Evolutionary conservation across 306 rosid species (phyloP).

Genomic region (Cucumis melo): DNA sequence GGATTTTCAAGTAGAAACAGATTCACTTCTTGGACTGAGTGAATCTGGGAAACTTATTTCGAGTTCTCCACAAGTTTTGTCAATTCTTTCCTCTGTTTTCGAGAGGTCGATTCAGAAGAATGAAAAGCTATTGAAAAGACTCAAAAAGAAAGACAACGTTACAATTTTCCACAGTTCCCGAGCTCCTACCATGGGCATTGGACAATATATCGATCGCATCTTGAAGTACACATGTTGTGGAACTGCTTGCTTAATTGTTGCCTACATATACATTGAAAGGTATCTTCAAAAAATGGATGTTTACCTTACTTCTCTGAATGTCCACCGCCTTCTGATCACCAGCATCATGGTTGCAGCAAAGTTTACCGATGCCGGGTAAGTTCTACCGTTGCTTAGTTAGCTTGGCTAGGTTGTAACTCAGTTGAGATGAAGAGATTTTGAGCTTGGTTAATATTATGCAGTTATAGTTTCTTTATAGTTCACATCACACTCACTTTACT

Average conservation of each 20-base stretch:
- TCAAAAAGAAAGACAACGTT: conserved; percentile 13
- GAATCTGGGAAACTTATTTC: conserved; percentile 4
- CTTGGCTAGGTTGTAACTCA: too few relatives aligned
- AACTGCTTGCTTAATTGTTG: conserved; percentile 42
- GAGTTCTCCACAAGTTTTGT: conserved; percentile 20
- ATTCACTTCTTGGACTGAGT: conserved; percentile 15
- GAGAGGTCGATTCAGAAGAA: conserved; percentile 34
- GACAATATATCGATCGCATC: conserved; percentile 42
- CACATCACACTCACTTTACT: not conserved
- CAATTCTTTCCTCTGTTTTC: conserved; percentile 17
- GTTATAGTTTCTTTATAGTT: not conserved
- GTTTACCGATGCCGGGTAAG: conserved; percentile 39
- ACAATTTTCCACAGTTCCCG: conserved; percentile 42
- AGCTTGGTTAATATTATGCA: not conserved
- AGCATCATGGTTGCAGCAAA: conserved; percentile 47
- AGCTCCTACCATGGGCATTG: conserved; percentile 39
- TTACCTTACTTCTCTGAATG: conserved; percentile 39
- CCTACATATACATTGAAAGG: conserved; percentile 57
- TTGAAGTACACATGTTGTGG: conserved; percentile 44
- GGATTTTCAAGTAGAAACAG: conserved; percentile 8
- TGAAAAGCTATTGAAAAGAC: conserved; percentile 16
- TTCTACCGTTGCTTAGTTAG: not conserved
- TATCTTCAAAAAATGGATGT: conserved; percentile 20
- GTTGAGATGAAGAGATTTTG: not conserved
- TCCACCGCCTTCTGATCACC: conserved; percentile 58